Conservation (phyloP, 1,284 basidiomycete species). For the Tausonia pullulans region DNA sequence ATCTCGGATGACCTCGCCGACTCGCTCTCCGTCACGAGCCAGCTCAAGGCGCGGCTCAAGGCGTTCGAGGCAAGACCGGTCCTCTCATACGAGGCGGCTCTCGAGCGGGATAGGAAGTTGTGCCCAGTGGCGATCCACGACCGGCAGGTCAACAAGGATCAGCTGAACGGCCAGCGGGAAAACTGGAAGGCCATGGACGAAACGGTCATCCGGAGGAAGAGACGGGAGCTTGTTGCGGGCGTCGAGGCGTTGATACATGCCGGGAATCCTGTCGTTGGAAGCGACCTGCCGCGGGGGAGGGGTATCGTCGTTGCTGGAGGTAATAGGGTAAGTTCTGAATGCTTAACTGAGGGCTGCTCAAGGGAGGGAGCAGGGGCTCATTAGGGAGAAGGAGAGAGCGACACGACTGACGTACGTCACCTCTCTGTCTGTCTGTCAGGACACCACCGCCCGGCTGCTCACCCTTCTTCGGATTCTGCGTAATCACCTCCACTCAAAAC, state of each 20-base stretch:
- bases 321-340: constrained; percentile 30
- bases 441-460: constrained; percentile 34
- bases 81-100: constrained; percentile 18
- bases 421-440: constrained; percentile 22
- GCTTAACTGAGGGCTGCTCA: neutral
- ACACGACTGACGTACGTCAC: neutral
- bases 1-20: neutral
- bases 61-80: constrained; percentile 28
- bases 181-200: constrained; percentile 30
- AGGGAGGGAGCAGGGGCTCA: neutral
- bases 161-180: constrained; percentile 28
- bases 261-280: constrained; percentile 26
- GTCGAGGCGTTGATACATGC: constrained; percentile 24
- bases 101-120: constrained; percentile 18
- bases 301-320: constrained; percentile 39
- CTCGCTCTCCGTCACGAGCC: neutral
- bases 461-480: constrained; percentile 33
- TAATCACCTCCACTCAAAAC: constrained; percentile 26
- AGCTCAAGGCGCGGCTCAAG: constrained; percentile 15
- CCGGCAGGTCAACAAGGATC: constrained; percentile 33
- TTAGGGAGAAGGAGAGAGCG: neutral
- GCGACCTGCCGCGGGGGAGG: constrained; percentile 22
- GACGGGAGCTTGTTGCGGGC: constrained; percentile 30
- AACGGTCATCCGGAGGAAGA: constrained; percentile 26
- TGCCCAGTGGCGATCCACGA: constrained; percentile 29